Conservation (phyloP, 257 asterid species). For the Asclepias syriaca region DNA sequence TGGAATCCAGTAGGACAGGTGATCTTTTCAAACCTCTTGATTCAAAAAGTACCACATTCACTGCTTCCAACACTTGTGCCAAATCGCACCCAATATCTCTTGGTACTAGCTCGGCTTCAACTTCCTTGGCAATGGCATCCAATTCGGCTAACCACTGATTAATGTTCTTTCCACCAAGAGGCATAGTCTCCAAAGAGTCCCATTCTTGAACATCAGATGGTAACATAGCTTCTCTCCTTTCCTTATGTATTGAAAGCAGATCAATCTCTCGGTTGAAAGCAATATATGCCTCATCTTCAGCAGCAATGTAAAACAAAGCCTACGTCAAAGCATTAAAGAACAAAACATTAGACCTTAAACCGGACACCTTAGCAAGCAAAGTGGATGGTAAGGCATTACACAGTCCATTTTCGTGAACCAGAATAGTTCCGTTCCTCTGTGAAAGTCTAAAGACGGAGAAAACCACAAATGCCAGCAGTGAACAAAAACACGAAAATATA, state of each 20-base stretch:
- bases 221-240: slow-evolving; percentile 39
- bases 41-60: slow-evolving; percentile 69
- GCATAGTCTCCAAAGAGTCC: slow-evolving; percentile 59
- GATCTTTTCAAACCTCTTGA: slow-evolving; percentile 79
- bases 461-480: background rate
- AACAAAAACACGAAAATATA: background rate
- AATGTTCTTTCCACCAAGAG: slow-evolving; percentile 66
- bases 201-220: slow-evolving; percentile 35
- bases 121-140: slow-evolving; percentile 75
- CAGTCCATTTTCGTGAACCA: background rate
- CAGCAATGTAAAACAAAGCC: slow-evolving; percentile 83
- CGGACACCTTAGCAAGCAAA: background rate
- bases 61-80: slow-evolving; percentile 80
- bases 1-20: slow-evolving; percentile 60
- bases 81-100: slow-evolving; percentile 81
- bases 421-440: background rate
- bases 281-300: slow-evolving; percentile 80
- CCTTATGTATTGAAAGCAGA: slow-evolving; percentile 45
- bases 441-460: background rate
- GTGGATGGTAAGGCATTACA: background rate
- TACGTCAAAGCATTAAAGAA: slow-evolving; percentile 18
- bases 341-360: background rate
- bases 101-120: slow-evolving; percentile 74
- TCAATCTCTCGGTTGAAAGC: slow-evolving; percentile 69
- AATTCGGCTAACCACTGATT: slow-evolving; percentile 74